Percentiles rank a stretch among this genome's conserved stretches.
Evolutionary conservation across 2,329 filamentous ascomycete species (phyloP).

Genomic region (Aspergillus sp.): DNA sequence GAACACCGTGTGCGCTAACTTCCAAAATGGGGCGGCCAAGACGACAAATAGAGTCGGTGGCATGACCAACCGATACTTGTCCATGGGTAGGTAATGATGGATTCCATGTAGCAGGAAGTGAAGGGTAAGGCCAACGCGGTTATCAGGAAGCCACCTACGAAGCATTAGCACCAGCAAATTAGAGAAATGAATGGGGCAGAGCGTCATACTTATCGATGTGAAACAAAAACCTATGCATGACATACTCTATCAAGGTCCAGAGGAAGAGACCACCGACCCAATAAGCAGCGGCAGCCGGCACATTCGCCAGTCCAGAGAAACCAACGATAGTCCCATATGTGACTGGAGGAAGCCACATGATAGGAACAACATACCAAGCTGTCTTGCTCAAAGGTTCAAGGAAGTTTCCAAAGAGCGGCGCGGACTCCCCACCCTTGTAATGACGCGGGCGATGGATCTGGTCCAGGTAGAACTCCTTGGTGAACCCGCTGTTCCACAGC

Average conservation of each 20-base stretch:
- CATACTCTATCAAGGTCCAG: constrained; percentile 90
- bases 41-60: constrained; percentile 83
- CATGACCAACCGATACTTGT: constrained; percentile 96
- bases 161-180: constrained; percentile 20
- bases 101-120: constrained; percentile 97
- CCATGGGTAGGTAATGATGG: constrained; percentile 99
- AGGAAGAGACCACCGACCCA: constrained; percentile 71
- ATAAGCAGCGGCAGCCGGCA: constrained; percentile 57
- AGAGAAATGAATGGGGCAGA: not conserved
- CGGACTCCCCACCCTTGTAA: constrained; percentile 89
- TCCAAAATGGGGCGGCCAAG: constrained; percentile 89
- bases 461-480: constrained; percentile 93
- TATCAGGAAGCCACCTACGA: constrained; percentile 80
- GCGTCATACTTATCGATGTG: constrained; percentile 80
- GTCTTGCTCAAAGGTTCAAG: constrained; percentile 96
- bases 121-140: constrained; percentile 77
- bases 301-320: constrained; percentile 59
- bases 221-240: constrained; percentile 86
- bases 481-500: constrained; percentile 84
- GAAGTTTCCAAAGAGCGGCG: constrained; percentile 95
- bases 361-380: constrained; percentile 87
- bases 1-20: constrained; percentile 80
- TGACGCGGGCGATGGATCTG: constrained; percentile 95
- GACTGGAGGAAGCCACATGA: constrained; percentile 80
- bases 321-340: constrained; percentile 71